Base-by-base conservation (phyloP, 2,329 filamentous ascomycete species). In the Ceratocystis destructans region DNA sequence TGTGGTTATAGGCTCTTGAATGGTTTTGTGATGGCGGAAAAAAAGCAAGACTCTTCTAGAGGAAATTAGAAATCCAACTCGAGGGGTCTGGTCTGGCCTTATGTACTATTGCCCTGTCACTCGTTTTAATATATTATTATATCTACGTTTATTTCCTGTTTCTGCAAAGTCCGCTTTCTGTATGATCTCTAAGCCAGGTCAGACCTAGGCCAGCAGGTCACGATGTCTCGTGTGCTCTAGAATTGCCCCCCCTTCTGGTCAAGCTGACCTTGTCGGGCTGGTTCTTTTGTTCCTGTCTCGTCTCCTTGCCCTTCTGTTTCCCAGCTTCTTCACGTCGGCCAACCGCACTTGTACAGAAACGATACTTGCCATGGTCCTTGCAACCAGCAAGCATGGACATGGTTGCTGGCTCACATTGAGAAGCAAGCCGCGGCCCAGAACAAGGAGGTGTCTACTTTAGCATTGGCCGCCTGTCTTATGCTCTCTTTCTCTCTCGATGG, bases 31-130 rank as follows among this genome's bases (percentile, higher is more conserved):
- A 61, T 6, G 31, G 17, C 15, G 25, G 48, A 22, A 63, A 33
- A 46, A 50, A 50, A 63, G 37, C 44, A 48, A 63, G 61, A 48
- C 44, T 46, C 31, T 63, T 33, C n/a, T 31, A 33, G 61, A 63
- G 41, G 15, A 46, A 41, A 46, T 12, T 7, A 10, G 17, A 12
- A 31, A 28, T 10, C 7, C 1, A 61, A 61, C 45, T 15, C 37
- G 59, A 41, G 59, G 37, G 59, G 59, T 61, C 37, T 6, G 31
- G n/a, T 22, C 17, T 10, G 25, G 53, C n/a, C 53, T 57, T 57
- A 57, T 22, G 25, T 57, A 57, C 25, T 57, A 6, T 33, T 25
- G 53, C 53, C 22, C 12, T n/a, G 15, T 25, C 50, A 4, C 25
- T 15, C 5, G 25, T 12, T 28, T 44, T 48, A 41, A 22, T 50